Evolutionary conservation across 371 early-diverging fungal species (phyloP).

Genomic region (Homolaphlyctis polyrhiza): DNA sequence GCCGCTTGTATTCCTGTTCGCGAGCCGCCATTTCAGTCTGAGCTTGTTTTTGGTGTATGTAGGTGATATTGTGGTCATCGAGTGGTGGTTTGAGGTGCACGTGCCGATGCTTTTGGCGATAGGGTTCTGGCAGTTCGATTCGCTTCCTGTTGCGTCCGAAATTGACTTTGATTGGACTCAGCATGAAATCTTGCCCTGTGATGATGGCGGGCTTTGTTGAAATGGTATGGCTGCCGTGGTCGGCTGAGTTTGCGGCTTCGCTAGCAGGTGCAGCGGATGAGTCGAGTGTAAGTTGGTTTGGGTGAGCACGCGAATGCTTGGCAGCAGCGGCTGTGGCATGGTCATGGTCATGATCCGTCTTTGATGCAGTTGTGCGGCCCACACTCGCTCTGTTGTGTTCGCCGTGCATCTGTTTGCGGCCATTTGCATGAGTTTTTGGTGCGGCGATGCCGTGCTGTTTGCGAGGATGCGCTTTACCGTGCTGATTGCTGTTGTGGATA

Average conservation of each 20-base stretch:
- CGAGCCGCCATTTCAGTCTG: too few relatives aligned
- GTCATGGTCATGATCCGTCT: too few relatives aligned
- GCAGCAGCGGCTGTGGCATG: too few relatives aligned
- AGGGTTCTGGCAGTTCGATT: neutral
- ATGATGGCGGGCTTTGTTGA: neutral
- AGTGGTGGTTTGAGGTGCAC: neutral
- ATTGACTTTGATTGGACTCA: neutral
- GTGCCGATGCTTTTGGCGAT: neutral
- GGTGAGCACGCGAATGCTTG: neutral
- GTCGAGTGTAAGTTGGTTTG: neutral
- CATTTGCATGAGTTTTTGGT: neutral
- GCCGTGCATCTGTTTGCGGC: neutral
- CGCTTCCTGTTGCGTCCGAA: neutral
- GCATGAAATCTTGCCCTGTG: neutral
- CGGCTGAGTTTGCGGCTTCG: too few relatives aligned
- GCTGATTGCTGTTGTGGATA: too few relatives aligned
- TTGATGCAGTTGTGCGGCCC: too few relatives aligned
- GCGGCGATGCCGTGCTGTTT: neutral
- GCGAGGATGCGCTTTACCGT: too few relatives aligned
- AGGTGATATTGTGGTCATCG: neutral
- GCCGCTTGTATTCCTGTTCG: too few relatives aligned
- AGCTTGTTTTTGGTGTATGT: too few relatives aligned
- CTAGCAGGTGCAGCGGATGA: neutral
- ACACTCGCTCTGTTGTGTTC: too few relatives aligned
- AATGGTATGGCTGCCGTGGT: neutral